These are phyloP conservation scores for Pugionium dolabratum DNA, from an alignment of 345 rosid genomes.

Conservation along the genomic window DNA sequence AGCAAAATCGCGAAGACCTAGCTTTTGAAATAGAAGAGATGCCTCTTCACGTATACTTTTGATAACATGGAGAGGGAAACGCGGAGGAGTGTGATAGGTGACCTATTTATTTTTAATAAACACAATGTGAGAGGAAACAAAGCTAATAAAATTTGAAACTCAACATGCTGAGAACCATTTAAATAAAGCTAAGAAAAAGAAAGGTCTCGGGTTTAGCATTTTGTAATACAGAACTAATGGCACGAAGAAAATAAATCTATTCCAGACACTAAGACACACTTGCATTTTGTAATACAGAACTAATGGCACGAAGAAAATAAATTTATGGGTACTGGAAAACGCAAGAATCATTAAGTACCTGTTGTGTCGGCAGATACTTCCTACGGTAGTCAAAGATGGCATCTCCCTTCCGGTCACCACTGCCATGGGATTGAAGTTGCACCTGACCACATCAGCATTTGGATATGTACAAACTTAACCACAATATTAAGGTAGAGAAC, in stretches of 20 bases:
- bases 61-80: constrained; percentile 75
- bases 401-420: constrained; percentile 62
- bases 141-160: constrained; percentile 25
- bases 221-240: constrained; percentile 17
- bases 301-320: constrained; percentile 9
- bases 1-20: constrained; percentile 88
- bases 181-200: constrained; percentile 2
- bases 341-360: constrained; percentile 52
- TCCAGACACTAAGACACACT: neutral
- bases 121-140: constrained; percentile 12
- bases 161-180: constrained; percentile 11
- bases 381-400: constrained; percentile 87
- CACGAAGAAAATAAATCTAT: constrained; percentile 19
- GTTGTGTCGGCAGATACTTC: constrained; percentile 94
- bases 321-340: constrained; percentile 17
- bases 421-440: constrained; percentile 77
- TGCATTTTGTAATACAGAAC: constrained; percentile 18
- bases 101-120: constrained; percentile 54
- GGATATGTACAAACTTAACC: constrained; percentile 22
- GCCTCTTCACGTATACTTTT: constrained; percentile 80
- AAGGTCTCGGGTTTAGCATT: neutral
- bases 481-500: constrained; percentile 7
- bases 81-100: constrained; percentile 94
- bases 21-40: constrained; percentile 64
- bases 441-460: constrained; percentile 56